Conservation (phyloP, 177 flowering plant genomes). For the Vitis hybrid region DNA sequence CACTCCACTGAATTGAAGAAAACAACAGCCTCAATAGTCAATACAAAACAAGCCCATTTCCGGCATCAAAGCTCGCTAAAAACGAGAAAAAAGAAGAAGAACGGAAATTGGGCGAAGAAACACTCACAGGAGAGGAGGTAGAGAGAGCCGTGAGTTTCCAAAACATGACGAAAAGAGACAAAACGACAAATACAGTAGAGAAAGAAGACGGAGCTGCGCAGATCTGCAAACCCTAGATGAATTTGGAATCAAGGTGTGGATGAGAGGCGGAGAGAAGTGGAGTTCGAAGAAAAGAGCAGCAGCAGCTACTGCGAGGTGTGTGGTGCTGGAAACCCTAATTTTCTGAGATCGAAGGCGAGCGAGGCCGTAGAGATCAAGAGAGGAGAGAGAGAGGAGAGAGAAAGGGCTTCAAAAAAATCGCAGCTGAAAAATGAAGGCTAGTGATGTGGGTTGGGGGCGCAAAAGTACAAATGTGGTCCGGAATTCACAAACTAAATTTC, state of each 20-base stretch:
- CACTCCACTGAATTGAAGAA: too few species aligned
- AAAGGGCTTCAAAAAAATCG: slow-evolving; percentile 12
- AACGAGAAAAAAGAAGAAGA: not conserved
- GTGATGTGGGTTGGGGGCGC: too few species aligned
- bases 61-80: too few species aligned
- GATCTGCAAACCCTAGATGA: slow-evolving; percentile 38
- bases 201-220: slow-evolving; percentile 14
- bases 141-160: slow-evolving; percentile 87
- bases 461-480: too few species aligned
- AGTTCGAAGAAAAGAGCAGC: not conserved
- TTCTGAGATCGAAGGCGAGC: not conserved
- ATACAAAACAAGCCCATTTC: too few species aligned
- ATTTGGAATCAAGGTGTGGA: slow-evolving; percentile 10
- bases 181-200: slow-evolving; percentile 13
- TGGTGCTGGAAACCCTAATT: too few species aligned
- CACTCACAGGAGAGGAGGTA: slow-evolving; percentile 82
- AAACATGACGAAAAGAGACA: slow-evolving; percentile 52
- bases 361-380: not conserved
- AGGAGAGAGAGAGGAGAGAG: not conserved
- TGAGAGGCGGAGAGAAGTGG: not conserved
- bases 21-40: too few species aligned
- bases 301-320: too few species aligned
- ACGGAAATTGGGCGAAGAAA: not conserved
- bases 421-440: slow-evolving; percentile 11
- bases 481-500: too few species aligned